A percentile compares a stretch with the other conserved stretches of the same genome.
Evolutionary conservation across 2,329 filamentous ascomycete genomes (phyloP).

Genomic region (Neopestalotiopsis sp.): DNA sequence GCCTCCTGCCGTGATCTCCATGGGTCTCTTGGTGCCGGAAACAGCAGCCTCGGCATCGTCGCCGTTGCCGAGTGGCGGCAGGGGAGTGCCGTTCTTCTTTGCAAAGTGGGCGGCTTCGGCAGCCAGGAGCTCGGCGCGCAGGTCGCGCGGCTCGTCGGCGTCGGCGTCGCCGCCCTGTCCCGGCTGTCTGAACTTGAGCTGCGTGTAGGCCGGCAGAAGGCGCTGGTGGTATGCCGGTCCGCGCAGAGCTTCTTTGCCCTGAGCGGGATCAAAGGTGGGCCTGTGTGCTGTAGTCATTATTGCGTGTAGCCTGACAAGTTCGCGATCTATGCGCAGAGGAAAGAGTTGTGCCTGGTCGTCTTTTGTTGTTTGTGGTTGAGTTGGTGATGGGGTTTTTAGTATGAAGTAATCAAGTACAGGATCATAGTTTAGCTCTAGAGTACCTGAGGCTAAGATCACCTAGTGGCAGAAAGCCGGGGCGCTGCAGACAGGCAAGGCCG

Average conservation of each 20-base stretch:
- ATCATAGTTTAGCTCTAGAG: neutral
- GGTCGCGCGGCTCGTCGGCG: constrained; percentile 69
- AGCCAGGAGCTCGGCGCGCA: constrained; percentile 86
- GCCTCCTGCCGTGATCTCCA: constrained; percentile 56
- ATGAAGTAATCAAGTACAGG: neutral
- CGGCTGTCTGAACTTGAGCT: constrained; percentile 81
- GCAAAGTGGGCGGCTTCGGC: constrained; percentile 88
- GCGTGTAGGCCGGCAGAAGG: constrained; percentile 90
- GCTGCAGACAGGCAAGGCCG: constrained; percentile 23
- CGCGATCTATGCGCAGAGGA: neutral
- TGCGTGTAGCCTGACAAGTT: neutral
- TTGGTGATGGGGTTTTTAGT: neutral
- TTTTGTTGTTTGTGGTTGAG: constrained; percentile 17
- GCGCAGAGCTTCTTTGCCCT: constrained; percentile 92
- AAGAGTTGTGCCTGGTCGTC: neutral
- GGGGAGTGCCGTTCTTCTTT: constrained; percentile 74
- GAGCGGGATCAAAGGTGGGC: constrained; percentile 95
- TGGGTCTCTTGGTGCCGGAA: constrained; percentile 64
- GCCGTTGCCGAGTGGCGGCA: constrained; percentile 48
- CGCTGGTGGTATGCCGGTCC: constrained; percentile 96
- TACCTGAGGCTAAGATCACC: neutral
- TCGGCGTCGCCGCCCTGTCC: constrained; percentile 89
- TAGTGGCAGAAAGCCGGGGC: neutral
- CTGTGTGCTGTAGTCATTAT: constrained; percentile 74
- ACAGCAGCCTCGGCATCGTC: constrained; percentile 45